These are phyloP conservation scores for Candida maltosa DNA, from an alignment of 805 yeast genomes.

Conservation along the genomic window DNA sequence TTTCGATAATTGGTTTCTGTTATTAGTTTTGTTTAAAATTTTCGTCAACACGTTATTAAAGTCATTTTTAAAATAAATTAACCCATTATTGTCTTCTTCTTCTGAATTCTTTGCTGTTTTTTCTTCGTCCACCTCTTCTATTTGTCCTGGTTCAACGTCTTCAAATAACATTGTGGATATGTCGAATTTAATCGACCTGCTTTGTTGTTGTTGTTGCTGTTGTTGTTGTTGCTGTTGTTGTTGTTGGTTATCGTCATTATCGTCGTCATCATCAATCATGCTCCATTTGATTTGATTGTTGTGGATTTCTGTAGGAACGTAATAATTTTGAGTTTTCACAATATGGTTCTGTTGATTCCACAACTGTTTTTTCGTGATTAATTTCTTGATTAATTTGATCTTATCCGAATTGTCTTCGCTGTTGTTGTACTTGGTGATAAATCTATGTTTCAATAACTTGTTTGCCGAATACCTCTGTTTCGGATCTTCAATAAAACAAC, in stretches of 20 bases:
- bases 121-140: not conserved
- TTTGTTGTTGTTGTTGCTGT: not conserved
- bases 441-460: conserved; percentile 30
- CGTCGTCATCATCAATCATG: conserved; percentile 6
- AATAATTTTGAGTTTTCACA: conserved; percentile 25
- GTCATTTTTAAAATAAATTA: not conserved
- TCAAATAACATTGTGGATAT: conserved; percentile 25
- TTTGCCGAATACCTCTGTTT: conserved; percentile 27
- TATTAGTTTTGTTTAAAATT: conserved; percentile 36
- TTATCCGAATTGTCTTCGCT: conserved; percentile 9
- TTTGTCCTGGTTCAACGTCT: not conserved
- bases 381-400: conserved; percentile 19
- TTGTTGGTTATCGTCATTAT: not conserved
- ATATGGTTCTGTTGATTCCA: conserved; percentile 41
- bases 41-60: conserved; percentile 24
- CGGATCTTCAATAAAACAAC: conserved; percentile 35
- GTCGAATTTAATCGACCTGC: conserved; percentile 29
- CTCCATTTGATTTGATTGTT: conserved; percentile 32
- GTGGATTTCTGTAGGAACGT: conserved; percentile 35
- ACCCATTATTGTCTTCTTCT: not conserved
- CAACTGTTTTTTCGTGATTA: conserved; percentile 31
- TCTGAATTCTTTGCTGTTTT: not conserved
- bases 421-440: too few relatives aligned
- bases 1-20: conserved; percentile 22
- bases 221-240: not conserved